Conservation (phyloP, 2,329 filamentous ascomycete species). For the Diaporthe nobilis region DNA sequence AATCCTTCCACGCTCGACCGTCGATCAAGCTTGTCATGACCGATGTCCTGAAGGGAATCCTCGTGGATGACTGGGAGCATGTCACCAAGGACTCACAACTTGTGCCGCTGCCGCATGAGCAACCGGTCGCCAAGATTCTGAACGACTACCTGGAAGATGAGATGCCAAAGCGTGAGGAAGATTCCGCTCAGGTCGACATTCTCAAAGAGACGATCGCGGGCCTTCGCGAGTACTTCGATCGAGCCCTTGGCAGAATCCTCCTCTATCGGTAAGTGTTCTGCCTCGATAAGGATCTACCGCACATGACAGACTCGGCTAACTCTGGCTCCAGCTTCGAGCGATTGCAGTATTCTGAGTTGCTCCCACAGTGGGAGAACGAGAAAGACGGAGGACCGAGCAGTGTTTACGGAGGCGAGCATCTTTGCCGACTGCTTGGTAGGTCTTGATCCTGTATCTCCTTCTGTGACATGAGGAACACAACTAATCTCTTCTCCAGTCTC, state of each 20-base stretch:
- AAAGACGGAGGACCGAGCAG: slow-evolving; percentile 78
- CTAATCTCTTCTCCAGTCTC: slow-evolving; percentile 70
- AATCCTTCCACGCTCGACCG: slow-evolving; percentile 85
- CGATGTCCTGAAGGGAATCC: slow-evolving; percentile 89
- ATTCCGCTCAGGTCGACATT: slow-evolving; percentile 83
- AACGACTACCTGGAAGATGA: slow-evolving; percentile 84
- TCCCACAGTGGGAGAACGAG: slow-evolving; percentile 76
- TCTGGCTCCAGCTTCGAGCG: slow-evolving; percentile 81
- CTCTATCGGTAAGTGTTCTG: slow-evolving; percentile 76
- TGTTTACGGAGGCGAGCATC: slow-evolving; percentile 93
- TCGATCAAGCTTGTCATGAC: slow-evolving; percentile 90
- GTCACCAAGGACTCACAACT: slow-evolving; percentile 95
- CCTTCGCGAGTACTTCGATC: slow-evolving; percentile 94
- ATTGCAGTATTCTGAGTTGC: slow-evolving; percentile 85
- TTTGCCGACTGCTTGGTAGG: slow-evolving; percentile 89
- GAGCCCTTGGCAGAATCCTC: slow-evolving; percentile 86
- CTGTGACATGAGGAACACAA: not conserved
- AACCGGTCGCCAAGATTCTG: slow-evolving; percentile 83
- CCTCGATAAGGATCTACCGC: not conserved
- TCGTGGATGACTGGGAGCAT: slow-evolving; percentile 99
- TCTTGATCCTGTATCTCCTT: slow-evolving; percentile 36
- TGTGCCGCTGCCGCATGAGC: slow-evolving; percentile 83
- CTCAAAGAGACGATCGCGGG: slow-evolving; percentile 91
- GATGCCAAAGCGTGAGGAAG: slow-evolving; percentile 73
- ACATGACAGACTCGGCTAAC: not conserved